Evolutionary conservation across 345 rosid genomes (phyloP).

Genomic region (Lepidium aucheri): DNA sequence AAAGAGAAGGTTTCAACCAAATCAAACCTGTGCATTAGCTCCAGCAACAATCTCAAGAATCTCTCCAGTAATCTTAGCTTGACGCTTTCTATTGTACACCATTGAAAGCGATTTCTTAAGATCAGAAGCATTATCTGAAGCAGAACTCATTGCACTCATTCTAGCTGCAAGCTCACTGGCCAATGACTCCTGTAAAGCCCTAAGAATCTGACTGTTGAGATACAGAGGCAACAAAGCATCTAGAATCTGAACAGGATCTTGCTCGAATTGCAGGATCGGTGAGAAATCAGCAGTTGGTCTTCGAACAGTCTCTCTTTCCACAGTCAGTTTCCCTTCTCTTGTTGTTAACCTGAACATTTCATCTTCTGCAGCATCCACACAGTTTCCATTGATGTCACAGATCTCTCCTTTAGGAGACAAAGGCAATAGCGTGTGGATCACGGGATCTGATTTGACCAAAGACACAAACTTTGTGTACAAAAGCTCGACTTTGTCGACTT

Average conservation of each 20-base stretch:
- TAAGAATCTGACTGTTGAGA: constrained; percentile 87
- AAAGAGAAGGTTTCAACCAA: not conserved
- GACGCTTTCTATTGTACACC: constrained; percentile 72
- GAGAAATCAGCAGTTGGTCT: constrained; percentile 53
- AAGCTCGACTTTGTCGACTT: constrained; percentile 93
- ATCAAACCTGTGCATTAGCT: constrained; percentile 57
- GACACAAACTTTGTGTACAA: constrained; percentile 91
- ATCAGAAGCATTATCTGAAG: constrained; percentile 74
- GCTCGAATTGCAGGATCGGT: constrained; percentile 86
- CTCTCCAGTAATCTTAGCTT: constrained; percentile 94
- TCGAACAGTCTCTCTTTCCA: constrained; percentile 68
- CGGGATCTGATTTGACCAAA: constrained; percentile 72
- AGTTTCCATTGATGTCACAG: constrained; percentile 75
- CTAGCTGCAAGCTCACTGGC: constrained; percentile 95
- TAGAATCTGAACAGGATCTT: constrained; percentile 92
- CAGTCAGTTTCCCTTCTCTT: constrained; percentile 76
- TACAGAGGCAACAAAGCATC: constrained; percentile 88
- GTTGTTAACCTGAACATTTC: constrained; percentile 91
- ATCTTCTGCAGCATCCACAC: constrained; percentile 92
- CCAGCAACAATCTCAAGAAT: constrained; percentile 95
- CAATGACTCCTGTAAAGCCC: constrained; percentile 87
- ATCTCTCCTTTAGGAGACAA: constrained; percentile 87
- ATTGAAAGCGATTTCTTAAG: constrained; percentile 59
- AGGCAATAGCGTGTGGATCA: constrained; percentile 84
- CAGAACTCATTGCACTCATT: constrained; percentile 94